Conservation (phyloP, 202 grass and related monocot genomes). For the Cymbopogon flexuosus region DNA sequence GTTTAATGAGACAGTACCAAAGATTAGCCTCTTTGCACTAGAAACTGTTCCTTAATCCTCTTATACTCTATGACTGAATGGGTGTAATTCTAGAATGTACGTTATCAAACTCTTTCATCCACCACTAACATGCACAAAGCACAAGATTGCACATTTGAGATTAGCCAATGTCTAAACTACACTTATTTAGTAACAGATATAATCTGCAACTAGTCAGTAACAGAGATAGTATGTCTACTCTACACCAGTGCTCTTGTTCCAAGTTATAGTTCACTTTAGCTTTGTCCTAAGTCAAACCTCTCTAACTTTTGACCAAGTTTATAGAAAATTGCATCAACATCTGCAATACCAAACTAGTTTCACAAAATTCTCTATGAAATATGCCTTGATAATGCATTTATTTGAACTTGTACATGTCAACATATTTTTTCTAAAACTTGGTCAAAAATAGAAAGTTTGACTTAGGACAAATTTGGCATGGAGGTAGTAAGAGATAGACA, state of each 20-base stretch:
- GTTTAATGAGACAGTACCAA: neutral
- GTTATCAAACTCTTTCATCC: neutral
- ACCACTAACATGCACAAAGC: slow-evolving; percentile 8
- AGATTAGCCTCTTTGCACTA: slow-evolving; percentile 6
- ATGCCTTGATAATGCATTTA: neutral
- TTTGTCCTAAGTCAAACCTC: neutral
- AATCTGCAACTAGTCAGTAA: neutral
- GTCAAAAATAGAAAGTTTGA: neutral
- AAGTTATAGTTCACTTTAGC: neutral
- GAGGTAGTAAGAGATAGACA: neutral
- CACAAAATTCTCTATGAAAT: neutral
- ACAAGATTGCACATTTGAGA: neutral
- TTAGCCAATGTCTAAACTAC: neutral
- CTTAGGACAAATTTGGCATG: neutral
- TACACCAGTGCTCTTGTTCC: neutral
- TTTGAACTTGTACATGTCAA: neutral
- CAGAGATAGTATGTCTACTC: neutral
- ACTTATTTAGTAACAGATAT: neutral
- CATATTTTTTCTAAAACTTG: neutral
- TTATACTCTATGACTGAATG: neutral
- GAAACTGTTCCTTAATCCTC: neutral
- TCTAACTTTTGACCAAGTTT: neutral
- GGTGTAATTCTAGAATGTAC: neutral
- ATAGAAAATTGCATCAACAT: neutral
- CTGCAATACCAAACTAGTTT: neutral